phyloP scores from a whole-genome alignment of 192 early-diverging fungal species.

The Bifiguratus adelaidae region DNA sequence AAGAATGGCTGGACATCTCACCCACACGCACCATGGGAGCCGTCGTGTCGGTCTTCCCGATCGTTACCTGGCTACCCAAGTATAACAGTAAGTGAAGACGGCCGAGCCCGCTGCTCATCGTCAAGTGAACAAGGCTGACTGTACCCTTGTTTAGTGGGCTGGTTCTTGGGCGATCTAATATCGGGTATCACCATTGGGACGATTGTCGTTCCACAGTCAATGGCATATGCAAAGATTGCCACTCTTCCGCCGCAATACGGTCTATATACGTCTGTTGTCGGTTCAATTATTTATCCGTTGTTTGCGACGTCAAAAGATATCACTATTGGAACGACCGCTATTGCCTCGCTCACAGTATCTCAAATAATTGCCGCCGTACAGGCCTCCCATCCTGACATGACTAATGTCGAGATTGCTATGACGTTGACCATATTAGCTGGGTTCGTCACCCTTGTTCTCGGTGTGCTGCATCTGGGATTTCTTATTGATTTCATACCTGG shows the following conservation, averaged over 20 bases:
- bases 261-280: conserved; percentile 65
- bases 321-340: conserved; percentile 67
- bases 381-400: conserved; percentile 19
- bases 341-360: conserved; percentile 64
- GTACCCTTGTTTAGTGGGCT: too few relatives aligned
- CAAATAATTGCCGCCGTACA: too few relatives aligned
- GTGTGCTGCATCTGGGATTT: conserved; percentile 72
- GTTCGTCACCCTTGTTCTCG: conserved; percentile 52
- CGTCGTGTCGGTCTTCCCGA: too few relatives aligned
- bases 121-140: too few relatives aligned
- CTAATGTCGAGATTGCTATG: conserved; percentile 50
- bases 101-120: too few relatives aligned
- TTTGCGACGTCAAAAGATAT: conserved; percentile 68
- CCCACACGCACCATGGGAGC: too few relatives aligned
- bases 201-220: conserved; percentile 62
- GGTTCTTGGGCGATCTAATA: conserved; percentile 56
- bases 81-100: too few relatives aligned
- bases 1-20: too few relatives aligned
- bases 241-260: conserved; percentile 61
- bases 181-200: conserved; percentile 67
- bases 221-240: conserved; percentile 71
- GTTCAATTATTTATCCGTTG: conserved; percentile 54
- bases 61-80: conserved; percentile 33
- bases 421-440: conserved; percentile 40
- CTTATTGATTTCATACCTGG: conserved; percentile 79